phyloP scores from a whole-genome alignment of 2,329 filamentous ascomycete genomes.

The Phaeosphaeriaceae sp. region DNA sequence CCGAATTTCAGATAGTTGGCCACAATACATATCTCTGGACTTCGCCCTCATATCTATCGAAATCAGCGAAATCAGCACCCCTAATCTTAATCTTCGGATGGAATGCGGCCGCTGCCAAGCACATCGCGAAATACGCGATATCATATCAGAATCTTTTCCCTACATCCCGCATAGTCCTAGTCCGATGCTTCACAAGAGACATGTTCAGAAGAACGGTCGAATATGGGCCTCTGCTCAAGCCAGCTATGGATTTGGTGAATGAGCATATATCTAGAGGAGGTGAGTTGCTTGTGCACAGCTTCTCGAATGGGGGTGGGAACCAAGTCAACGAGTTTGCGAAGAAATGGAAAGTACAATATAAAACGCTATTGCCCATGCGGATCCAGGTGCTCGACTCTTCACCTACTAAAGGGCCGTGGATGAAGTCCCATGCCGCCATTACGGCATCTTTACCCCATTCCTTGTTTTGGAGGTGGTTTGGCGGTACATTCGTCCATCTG shows the following conservation, averaged over 20 bases:
- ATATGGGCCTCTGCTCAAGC: slow-evolving; percentile 25
- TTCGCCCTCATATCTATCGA: slow-evolving; percentile 18
- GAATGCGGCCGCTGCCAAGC: slow-evolving; percentile 44
- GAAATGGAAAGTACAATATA: slow-evolving; percentile 32
- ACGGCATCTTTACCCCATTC: slow-evolving; percentile 32
- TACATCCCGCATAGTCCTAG: slow-evolving; percentile 36
- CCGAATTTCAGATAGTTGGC: slow-evolving; percentile 40
- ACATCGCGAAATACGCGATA: slow-evolving; percentile 47
- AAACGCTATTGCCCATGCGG: slow-evolving; percentile 32
- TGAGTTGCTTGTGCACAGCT: slow-evolving; percentile 42
- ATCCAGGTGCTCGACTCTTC: slow-evolving; percentile 42
- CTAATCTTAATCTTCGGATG: slow-evolving; percentile 44
- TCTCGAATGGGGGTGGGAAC: slow-evolving; percentile 46
- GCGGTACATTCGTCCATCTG: slow-evolving; percentile 33
- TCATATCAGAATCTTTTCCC: slow-evolving; percentile 42
- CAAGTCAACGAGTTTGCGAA: slow-evolving; percentile 42
- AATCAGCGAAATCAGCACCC: slow-evolving; percentile 15
- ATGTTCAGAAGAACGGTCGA: slow-evolving; percentile 31
- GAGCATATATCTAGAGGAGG: slow-evolving; percentile 30
- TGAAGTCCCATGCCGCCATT: slow-evolving; percentile 40
- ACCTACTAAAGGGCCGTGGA: slow-evolving; percentile 43
- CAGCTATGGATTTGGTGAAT: slow-evolving; percentile 35
- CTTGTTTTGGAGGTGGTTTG: slow-evolving; percentile 34
- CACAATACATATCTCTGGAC: slow-evolving; percentile 45
- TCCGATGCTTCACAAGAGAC: slow-evolving; percentile 38